phyloP scores from a whole-genome alignment of 1,139 yeast species.

The Yamadazyma spencermartinsiae region DNA sequence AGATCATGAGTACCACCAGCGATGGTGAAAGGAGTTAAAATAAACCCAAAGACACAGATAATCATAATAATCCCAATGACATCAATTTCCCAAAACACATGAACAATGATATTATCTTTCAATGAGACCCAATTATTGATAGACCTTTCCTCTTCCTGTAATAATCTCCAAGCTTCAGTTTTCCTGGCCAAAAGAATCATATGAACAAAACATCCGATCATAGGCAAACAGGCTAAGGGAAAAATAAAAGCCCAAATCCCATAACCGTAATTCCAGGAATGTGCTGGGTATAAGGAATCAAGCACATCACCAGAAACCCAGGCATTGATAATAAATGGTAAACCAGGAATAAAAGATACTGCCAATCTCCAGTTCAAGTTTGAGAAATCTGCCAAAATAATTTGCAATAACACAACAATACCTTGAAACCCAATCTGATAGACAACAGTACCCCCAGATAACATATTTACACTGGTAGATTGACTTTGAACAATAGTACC shows the following conservation, averaged over 20 bases:
- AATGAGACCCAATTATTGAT: slow-evolving; percentile 22
- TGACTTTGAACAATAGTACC: slow-evolving; percentile 75
- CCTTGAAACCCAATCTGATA: slow-evolving; percentile 75
- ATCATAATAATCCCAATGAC: slow-evolving; percentile 52
- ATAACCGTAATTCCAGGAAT: slow-evolving; percentile 69
- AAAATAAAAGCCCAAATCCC: slow-evolving; percentile 81
- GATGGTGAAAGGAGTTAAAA: slow-evolving; percentile 51
- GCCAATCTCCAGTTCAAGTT: slow-evolving; percentile 69
- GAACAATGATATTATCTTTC: slow-evolving; percentile 19
- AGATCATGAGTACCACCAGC: slow-evolving; percentile 57
- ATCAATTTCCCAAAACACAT: slow-evolving; percentile 53
- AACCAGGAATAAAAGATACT: slow-evolving; percentile 61
- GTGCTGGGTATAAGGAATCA: slow-evolving; percentile 21
- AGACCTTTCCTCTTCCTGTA: slow-evolving; percentile 26
- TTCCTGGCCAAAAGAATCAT: slow-evolving; percentile 56
- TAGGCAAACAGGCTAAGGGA: slow-evolving; percentile 64
- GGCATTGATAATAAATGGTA: slow-evolving; percentile 73
- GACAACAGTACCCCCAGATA: slow-evolving; percentile 73
- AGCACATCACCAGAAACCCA: slow-evolving; percentile 70
- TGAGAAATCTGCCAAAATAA: slow-evolving; percentile 66
- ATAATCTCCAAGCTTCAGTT: slow-evolving; percentile 42
- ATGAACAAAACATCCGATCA: slow-evolving; percentile 52
- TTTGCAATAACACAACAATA: slow-evolving; percentile 52
- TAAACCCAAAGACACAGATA: slow-evolving; percentile 53
- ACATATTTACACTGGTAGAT: slow-evolving; percentile 61